Evolutionary conservation across 192 early-diverging fungal species (phyloP), one percentile per base, ranked within the genome.

Genomic region (Umbelopsis vinacea): DNA sequence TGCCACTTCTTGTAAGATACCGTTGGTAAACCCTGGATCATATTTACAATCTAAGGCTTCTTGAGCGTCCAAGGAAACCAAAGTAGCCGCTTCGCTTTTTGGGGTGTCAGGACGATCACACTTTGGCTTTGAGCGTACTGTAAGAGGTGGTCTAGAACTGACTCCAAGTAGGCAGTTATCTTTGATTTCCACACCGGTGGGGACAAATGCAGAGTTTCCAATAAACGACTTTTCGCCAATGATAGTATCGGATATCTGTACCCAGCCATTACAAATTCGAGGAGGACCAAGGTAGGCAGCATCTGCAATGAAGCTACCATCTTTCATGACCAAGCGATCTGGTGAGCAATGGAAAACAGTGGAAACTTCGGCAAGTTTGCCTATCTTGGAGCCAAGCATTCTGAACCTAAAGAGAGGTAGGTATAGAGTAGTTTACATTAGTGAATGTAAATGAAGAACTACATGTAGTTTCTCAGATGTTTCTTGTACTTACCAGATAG

Each of bases 311-410:
- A 63, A 63, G 19, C 57, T 63, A 7, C 57, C 57, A 33, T 35
- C 33, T 35, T 63, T 63, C 57, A 63, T 63, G 10, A 35, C 33
- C 33, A 63, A 26, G 17, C 57, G 57, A 37, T 63, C 57, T 6
- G 57, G 57, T 35, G 57, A 63, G 57, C 57, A 63, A 17, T 63
- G 57, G 26, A 19, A 63, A 63, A 63, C 57, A 8, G 24, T 63
- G 11, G 57, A 63, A 0, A 63, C 33, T 63, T 63, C 57, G 10
- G 29, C 26, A 22, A 63, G 33, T 63, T 35, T 14, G 4, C 57
- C 57, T 3, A 63, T 37, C 57, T 63, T 63, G 17, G 57, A 29
- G 15, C 57, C 57, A 10, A 63, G 33, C 57, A 63, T 63, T n/a
- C 17, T 63, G 33, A 37, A 63, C 57, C 57, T 63, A 14, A 14